Percentiles rank a stretch among this genome's conserved stretches.
phyloP scores from a whole-genome alignment of 2,329 filamentous ascomycete genomes.

The Cadophora malorum region DNA sequence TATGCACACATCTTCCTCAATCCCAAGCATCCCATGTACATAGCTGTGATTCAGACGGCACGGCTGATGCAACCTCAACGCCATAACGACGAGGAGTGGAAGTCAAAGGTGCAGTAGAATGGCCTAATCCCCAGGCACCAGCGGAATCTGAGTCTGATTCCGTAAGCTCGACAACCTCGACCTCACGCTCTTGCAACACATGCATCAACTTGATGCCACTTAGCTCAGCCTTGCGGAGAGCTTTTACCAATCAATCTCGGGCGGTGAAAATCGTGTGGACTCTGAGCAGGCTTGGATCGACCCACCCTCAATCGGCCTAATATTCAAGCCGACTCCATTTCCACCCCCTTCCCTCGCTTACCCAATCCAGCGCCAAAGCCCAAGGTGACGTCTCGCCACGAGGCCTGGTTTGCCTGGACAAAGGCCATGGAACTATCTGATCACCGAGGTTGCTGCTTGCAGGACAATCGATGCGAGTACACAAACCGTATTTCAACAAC shows the following conservation, averaged over 20 bases:
- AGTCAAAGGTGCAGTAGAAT: not conserved
- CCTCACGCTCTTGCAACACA: slow-evolving; percentile 1
- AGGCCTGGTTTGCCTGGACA: slow-evolving; percentile 23
- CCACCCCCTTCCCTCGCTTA: not conserved
- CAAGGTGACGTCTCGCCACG: slow-evolving; percentile 29
- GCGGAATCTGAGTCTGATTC: slow-evolving; percentile 24
- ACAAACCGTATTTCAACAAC: slow-evolving; percentile 23
- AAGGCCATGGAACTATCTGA: slow-evolving; percentile 4
- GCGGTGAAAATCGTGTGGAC: slow-evolving; percentile 14
- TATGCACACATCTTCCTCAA: not conserved
- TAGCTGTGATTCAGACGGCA: slow-evolving; percentile 26
- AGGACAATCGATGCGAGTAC: slow-evolving; percentile 7
- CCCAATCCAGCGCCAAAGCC: not conserved
- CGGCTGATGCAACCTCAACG: slow-evolving; percentile 19
- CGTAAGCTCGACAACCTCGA: slow-evolving; percentile 22
- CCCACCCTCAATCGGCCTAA: slow-evolving; percentile 25
- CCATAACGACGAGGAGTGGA: not conserved
- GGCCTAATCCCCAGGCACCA: slow-evolving; percentile 27
- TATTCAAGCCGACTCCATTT: not conserved
- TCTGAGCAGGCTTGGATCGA: slow-evolving; percentile 12
- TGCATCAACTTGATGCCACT: slow-evolving; percentile 7
- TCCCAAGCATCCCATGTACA: not conserved
- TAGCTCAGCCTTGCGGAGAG: slow-evolving; percentile 36
- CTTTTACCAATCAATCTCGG: slow-evolving; percentile 24
- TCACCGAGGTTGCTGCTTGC: not conserved